Percentiles rank a stretch among this genome's conserved stretches.
Conservation (phyloP, 441 rosid species). For the Hura crepitans region DNA sequence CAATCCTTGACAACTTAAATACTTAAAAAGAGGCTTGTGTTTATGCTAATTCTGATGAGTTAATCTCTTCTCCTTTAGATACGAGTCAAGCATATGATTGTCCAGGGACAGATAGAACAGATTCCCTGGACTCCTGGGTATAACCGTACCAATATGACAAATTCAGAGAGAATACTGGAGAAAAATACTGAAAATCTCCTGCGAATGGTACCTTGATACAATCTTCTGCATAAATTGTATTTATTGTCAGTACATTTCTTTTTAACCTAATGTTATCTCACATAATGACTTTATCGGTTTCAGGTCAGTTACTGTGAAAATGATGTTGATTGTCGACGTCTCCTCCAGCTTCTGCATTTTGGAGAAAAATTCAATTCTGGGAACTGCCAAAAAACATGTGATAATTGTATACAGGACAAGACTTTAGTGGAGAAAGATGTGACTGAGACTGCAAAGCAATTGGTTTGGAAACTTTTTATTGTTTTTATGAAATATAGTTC, state of each 20-base stretch:
- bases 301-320: slow-evolving; percentile 97
- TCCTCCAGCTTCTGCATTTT: slow-evolving; percentile 82
- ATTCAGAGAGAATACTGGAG: slow-evolving; percentile 69
- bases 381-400: slow-evolving; percentile 80
- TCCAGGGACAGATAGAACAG: slow-evolving; percentile 79
- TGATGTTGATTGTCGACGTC: slow-evolving; percentile 91
- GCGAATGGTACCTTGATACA: slow-evolving; percentile 58
- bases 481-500: slow-evolving; percentile 14
- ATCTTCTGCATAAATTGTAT: slow-evolving; percentile 15
- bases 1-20: slow-evolving; percentile 8
- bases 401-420: slow-evolving; percentile 69
- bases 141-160: slow-evolving; percentile 46
- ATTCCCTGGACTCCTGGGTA: slow-evolving; percentile 55
- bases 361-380: slow-evolving; percentile 77
- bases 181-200: slow-evolving; percentile 86
- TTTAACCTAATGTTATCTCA: slow-evolving; percentile 11
- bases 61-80: slow-evolving; percentile 47
- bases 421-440: slow-evolving; percentile 77
- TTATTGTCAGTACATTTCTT: slow-evolving; percentile 15
- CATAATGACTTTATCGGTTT: slow-evolving; percentile 28
- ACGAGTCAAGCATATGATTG: slow-evolving; percentile 89
- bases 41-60: not conserved
- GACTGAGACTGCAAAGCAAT: slow-evolving; percentile 69
- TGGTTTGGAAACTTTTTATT: slow-evolving; percentile 51
- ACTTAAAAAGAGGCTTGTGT: not conserved